Percentiles rank a stretch among this genome's conserved stretches.
phyloP scores from a whole-genome alignment of 352 stramenopile species.

The Phytophthora fragariaefolia region DNA sequence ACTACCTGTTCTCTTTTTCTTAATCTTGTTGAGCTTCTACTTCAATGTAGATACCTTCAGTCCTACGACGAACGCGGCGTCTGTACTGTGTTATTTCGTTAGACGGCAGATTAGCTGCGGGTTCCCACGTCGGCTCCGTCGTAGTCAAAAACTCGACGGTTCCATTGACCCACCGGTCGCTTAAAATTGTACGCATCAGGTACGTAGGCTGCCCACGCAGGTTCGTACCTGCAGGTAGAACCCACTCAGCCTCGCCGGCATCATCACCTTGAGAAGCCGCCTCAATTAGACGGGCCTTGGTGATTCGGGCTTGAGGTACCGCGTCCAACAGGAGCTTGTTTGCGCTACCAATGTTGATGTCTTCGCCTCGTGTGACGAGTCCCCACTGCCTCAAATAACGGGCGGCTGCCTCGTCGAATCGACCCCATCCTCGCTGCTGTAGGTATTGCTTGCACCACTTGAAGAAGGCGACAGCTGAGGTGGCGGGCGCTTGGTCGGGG shows the following conservation, averaged over 20 bases:
- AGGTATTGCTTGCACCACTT: background rate
- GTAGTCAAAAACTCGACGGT: background rate
- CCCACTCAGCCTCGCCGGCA: constrained; percentile 1
- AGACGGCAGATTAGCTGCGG: background rate
- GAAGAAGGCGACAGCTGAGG: background rate
- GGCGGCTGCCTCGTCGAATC: constrained; percentile 1
- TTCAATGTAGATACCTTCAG: background rate
- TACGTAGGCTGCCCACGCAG: constrained; percentile 5
- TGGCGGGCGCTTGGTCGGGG: background rate
- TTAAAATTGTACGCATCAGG: background rate
- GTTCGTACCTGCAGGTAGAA: background rate
- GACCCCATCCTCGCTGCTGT: background rate
- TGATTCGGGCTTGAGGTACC: constrained; percentile 5
- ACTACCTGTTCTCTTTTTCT: background rate
- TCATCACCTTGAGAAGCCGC: background rate
- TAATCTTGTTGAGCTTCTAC: background rate
- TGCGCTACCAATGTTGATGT: background rate
- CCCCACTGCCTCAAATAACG: constrained; percentile 12
- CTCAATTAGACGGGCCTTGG: constrained; percentile 4
- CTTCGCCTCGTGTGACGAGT: background rate
- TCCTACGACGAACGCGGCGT: background rate
- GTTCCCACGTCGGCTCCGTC: constrained; percentile 3
- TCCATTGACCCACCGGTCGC: background rate
- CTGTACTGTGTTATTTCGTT: constrained; percentile 3
- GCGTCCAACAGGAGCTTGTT: background rate